These are phyloP conservation scores for Scutellaria galericulata DNA, from an alignment of 257 asterid genomes.

Conservation along the genomic window DNA sequence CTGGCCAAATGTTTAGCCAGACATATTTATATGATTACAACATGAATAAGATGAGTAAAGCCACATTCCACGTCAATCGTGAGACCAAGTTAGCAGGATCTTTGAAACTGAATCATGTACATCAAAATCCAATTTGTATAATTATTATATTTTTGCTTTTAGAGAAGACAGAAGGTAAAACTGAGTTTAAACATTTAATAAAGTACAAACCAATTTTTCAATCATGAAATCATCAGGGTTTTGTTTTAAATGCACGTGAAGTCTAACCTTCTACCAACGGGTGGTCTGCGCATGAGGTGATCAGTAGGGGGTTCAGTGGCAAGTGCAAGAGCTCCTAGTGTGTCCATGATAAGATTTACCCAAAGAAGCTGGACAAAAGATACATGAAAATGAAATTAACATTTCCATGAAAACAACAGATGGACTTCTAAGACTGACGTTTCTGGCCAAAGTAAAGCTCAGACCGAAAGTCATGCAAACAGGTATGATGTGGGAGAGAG, in stretches of 20 bases:
- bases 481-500: constrained; percentile 29
- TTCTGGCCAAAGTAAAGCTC: background rate
- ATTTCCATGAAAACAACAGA: background rate
- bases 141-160: background rate
- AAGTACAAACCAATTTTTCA: background rate
- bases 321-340: constrained; percentile 95
- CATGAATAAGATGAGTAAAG: background rate
- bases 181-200: background rate
- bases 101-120: background rate
- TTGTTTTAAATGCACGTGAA: constrained; percentile 17
- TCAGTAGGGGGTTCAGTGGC: constrained; percentile 98
- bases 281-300: constrained; percentile 85
- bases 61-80: background rate
- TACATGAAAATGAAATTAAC: constrained; percentile 16
- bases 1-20: constrained; percentile 6
- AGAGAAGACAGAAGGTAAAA: background rate
- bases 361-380: constrained; percentile 78
- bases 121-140: background rate
- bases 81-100: background rate
- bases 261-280: constrained; percentile 95
- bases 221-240: constrained; percentile 10
- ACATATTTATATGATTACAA: background rate
- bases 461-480: constrained; percentile 12
- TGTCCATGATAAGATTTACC: constrained; percentile 99
- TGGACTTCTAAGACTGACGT: background rate